phyloP scores from a whole-genome alignment of 139 green algal genomes.

The Tetraselmis striata region DNA sequence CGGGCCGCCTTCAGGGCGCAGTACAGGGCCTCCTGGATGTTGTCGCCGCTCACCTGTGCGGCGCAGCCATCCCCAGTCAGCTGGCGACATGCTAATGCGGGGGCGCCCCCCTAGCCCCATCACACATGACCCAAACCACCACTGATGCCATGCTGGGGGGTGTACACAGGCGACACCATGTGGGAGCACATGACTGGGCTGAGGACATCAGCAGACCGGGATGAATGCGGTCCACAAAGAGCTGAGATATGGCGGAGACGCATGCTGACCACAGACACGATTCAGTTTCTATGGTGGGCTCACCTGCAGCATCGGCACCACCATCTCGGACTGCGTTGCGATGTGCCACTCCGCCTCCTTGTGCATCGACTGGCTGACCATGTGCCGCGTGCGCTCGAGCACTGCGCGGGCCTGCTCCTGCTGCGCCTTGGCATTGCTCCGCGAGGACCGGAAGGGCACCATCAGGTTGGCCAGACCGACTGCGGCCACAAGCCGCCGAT shows the following conservation, averaged over 20 bases:
- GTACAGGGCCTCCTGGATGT: background rate
- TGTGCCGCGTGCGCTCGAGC: background rate
- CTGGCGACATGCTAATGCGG: no score
- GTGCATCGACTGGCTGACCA: slow-evolving; percentile 21
- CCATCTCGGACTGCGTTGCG: slow-evolving; percentile 67
- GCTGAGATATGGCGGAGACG: no score
- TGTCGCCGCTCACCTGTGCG: background rate
- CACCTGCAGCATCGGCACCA: slow-evolving; percentile 75
- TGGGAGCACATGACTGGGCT: no score
- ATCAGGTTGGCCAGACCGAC: slow-evolving; percentile 52
- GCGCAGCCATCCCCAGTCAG: no score
- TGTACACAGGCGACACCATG: no score
- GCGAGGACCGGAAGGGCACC: slow-evolving; percentile 29
- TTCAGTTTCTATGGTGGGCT: no score
- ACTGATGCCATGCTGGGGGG: no score
- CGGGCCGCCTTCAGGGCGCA: background rate
- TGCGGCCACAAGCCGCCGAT: slow-evolving; percentile 47
- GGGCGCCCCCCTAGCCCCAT: no score
- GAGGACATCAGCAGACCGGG: no score
- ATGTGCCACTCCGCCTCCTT: slow-evolving; percentile 60
- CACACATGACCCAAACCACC: no score
- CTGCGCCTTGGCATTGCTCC: background rate
- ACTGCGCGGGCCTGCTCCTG: background rate
- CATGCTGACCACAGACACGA: no score
- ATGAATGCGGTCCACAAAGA: no score